These are phyloP conservation scores for Panicum hallii DNA, from an alignment of 202 grass and related monocot genomes.

Conservation along the genomic window DNA sequence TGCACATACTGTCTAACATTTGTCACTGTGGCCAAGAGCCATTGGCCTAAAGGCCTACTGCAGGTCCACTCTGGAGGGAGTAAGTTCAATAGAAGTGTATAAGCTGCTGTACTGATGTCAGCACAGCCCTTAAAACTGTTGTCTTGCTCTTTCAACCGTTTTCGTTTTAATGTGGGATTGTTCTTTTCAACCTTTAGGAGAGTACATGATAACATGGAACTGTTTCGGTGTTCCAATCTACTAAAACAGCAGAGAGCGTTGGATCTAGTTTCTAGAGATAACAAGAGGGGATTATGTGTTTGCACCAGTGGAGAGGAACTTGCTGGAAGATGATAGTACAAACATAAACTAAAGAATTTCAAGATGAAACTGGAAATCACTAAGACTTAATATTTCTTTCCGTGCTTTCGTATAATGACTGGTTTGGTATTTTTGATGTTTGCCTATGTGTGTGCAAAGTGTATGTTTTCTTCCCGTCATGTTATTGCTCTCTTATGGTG, in stretches of 20 bases:
- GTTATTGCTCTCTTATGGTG: neutral
- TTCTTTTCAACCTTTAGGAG: neutral
- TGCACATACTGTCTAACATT: neutral
- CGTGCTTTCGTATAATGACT: slow-evolving; percentile 1
- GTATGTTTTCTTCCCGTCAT: slow-evolving; percentile 25
- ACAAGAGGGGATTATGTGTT: neutral
- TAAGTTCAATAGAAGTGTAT: neutral
- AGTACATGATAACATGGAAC: neutral
- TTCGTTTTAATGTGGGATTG: neutral
- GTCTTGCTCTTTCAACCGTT: neutral
- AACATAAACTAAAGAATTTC: neutral
- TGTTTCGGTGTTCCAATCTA: neutral
- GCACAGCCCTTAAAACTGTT: neutral
- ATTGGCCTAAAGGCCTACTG: neutral
- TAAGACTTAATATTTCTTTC: slow-evolving; percentile 12
- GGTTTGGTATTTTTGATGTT: slow-evolving; percentile 22
- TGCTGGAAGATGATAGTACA: slow-evolving; percentile 6
- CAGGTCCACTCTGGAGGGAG: neutral
- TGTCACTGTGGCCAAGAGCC: neutral
- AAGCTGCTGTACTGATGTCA: neutral
- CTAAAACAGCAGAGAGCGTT: neutral
- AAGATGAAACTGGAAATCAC: slow-evolving; percentile 9
- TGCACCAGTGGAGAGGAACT: neutral
- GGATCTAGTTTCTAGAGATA: neutral
- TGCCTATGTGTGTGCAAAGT: slow-evolving; percentile 10